phyloP scores from a whole-genome alignment of 2,329 filamentous ascomycete species.

The Ceratocystis albifundus region DNA sequence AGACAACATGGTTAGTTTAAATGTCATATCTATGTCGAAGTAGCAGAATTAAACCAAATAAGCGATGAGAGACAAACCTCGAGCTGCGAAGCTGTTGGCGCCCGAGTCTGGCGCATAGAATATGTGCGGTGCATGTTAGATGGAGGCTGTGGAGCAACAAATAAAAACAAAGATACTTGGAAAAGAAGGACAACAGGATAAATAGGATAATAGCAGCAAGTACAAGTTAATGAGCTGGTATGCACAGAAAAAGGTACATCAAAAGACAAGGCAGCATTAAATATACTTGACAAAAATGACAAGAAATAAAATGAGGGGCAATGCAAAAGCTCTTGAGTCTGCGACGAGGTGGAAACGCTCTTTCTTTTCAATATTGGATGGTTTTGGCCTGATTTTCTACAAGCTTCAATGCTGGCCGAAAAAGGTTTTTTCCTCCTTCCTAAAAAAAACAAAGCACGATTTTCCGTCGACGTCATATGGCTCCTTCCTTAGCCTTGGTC shows the following conservation, averaged over 20 bases:
- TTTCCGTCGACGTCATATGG: slow-evolving; percentile 3
- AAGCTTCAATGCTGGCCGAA: slow-evolving; percentile 12
- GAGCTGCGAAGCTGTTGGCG: slow-evolving; percentile 76
- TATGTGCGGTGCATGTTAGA: slow-evolving; percentile 89
- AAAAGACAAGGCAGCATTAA: neutral
- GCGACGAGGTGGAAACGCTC: neutral
- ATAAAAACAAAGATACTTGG: neutral
- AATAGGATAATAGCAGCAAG: no score
- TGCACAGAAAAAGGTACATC: neutral
- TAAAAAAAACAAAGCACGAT: neutral
- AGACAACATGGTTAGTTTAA: slow-evolving; percentile 16
- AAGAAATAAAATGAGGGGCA: neutral
- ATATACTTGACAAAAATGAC: neutral
- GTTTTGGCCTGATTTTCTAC: slow-evolving; percentile 6
- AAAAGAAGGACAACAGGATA: neutral
- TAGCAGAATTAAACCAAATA: neutral
- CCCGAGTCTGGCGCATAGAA: slow-evolving; percentile 94
- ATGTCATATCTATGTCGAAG: slow-evolving; percentile 11
- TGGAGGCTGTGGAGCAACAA: slow-evolving; percentile 3
- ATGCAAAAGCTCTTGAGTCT: neutral
- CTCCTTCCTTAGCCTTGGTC: neutral
- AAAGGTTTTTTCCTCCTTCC: slow-evolving; percentile 8
- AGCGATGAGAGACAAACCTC: slow-evolving; percentile 35
- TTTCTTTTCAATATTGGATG: neutral
- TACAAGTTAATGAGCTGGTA: no score